Evolutionary conservation across 2,329 filamentous ascomycete species (phyloP).

Genomic region (Aspergillus neoniger): DNA sequence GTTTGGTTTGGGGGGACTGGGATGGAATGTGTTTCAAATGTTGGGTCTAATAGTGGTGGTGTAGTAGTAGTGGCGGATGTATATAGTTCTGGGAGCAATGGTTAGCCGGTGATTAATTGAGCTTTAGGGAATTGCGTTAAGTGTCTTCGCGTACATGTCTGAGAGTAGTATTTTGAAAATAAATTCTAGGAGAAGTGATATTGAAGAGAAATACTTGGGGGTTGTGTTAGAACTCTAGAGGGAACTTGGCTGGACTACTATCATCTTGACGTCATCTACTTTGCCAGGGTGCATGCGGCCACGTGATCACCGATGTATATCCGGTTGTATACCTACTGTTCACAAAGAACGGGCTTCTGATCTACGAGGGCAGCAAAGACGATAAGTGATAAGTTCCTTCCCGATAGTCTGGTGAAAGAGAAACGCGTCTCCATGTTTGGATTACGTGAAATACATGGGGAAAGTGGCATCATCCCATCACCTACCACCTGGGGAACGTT

Average conservation of each 20-base stretch:
- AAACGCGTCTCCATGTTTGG: neutral
- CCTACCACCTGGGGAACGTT: neutral
- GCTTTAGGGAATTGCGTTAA: neutral
- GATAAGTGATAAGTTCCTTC: neutral
- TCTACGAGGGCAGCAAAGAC: neutral
- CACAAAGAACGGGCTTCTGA: neutral
- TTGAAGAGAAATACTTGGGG: neutral
- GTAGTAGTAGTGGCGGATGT: no score
- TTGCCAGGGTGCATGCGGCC: neutral
- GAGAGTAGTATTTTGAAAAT: no score
- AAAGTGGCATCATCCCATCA: neutral
- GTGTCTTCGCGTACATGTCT: neutral
- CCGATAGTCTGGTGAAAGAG: neutral
- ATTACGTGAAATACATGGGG: neutral
- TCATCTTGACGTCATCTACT: slow-evolving; percentile 7
- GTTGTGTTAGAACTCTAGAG: neutral
- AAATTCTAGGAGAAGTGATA: neutral
- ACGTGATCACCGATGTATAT: neutral
- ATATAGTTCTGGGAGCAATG: neutral
- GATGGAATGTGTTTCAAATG: no score
- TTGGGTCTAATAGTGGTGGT: no score
- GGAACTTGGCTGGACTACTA: neutral
- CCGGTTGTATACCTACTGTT: neutral
- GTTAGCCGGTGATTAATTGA: neutral
- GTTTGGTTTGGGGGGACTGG: neutral